Evolutionary conservation across 169 alveolate genomes (phyloP).

Genomic region (Plasmodium billcollinsi): DNA sequence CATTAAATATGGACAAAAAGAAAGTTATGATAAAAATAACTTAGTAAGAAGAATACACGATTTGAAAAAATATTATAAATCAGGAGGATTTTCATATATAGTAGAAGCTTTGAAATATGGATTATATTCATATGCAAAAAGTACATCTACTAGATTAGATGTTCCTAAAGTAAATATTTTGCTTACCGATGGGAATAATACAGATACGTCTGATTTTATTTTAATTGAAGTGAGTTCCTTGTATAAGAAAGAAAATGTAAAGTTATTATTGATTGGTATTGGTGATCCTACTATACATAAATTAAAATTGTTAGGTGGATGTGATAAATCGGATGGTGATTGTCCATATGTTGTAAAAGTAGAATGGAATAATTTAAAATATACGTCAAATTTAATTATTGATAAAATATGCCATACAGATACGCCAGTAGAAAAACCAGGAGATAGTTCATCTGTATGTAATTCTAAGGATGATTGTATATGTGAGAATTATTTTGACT

Average conservation of each 20-base stretch:
- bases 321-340: conserved; percentile 62
- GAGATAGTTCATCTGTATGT: not conserved
- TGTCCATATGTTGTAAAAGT: conserved; percentile 52
- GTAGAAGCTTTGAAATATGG: conserved; percentile 43
- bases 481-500: conserved; percentile 53
- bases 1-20: conserved; percentile 55
- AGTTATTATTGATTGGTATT: conserved; percentile 51
- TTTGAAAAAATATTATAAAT: conserved; percentile 19
- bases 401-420: conserved; percentile 69
- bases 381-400: conserved; percentile 38
- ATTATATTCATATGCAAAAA: conserved; percentile 21
- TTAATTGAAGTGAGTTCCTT: conserved; percentile 29
- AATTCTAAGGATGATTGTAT: conserved; percentile 27
- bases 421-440: conserved; percentile 9
- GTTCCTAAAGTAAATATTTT: conserved; percentile 57
- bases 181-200: conserved; percentile 66
- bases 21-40: conserved; percentile 29
- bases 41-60: conserved; percentile 18
- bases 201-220: conserved; percentile 26
- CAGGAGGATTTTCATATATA: conserved; percentile 61
- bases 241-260: conserved; percentile 61
- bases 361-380: conserved; percentile 49
- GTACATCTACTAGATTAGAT: conserved; percentile 25
- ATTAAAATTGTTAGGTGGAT: conserved; percentile 53
- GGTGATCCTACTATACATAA: conserved; percentile 36